A percentile compares a stretch with the other conserved stretches of the same genome.
Evolutionary conservation across 177 flowering plant species (phyloP).

Genomic region (Vitis hybrid): DNA sequence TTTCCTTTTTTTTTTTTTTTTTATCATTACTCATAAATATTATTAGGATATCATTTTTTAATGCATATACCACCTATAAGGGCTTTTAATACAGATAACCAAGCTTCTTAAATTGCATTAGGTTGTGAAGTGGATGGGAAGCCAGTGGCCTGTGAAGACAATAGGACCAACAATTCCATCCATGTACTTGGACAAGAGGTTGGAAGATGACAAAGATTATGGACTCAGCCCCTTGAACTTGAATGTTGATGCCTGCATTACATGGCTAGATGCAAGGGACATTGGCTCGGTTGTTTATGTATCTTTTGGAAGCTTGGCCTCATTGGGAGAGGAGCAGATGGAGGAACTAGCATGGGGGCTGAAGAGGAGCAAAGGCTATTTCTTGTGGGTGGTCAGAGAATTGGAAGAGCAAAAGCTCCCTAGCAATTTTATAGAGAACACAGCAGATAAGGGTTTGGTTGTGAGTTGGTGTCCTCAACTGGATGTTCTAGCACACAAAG

Average conservation of each 20-base stretch:
- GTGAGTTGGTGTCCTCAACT: conserved; percentile 67
- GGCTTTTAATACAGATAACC: not conserved
- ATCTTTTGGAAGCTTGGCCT: conserved; percentile 45
- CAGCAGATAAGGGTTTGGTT: conserved; percentile 38
- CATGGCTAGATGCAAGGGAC: conserved; percentile 37
- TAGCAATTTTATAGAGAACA: conserved; percentile 19
- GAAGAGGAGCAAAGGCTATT: conserved; percentile 17
- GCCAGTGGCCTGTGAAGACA: conserved; percentile 19
- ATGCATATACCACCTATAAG: no score
- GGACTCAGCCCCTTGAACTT: conserved; percentile 31
- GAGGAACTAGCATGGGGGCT: conserved; percentile 39
- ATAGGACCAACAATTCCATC: conserved; percentile 48
- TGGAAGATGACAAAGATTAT: conserved; percentile 36
- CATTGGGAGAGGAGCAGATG: conserved; percentile 33
- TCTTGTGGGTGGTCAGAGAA: conserved; percentile 49
- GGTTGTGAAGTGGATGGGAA: conserved; percentile 30
- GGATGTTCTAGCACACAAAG: conserved; percentile 34
- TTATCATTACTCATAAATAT: no score
- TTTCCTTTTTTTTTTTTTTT: no score
- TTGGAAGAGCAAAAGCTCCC: conserved; percentile 39
- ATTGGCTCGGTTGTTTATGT: conserved; percentile 38
- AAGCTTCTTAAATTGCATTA: conserved; percentile 1
- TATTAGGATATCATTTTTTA: no score
- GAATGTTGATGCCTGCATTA: conserved; percentile 16
- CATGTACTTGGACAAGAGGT: conserved; percentile 35